Base-by-base conservation (phyloP, 1,139 yeast genomes). In the Taphrina wiesneri region DNA sequence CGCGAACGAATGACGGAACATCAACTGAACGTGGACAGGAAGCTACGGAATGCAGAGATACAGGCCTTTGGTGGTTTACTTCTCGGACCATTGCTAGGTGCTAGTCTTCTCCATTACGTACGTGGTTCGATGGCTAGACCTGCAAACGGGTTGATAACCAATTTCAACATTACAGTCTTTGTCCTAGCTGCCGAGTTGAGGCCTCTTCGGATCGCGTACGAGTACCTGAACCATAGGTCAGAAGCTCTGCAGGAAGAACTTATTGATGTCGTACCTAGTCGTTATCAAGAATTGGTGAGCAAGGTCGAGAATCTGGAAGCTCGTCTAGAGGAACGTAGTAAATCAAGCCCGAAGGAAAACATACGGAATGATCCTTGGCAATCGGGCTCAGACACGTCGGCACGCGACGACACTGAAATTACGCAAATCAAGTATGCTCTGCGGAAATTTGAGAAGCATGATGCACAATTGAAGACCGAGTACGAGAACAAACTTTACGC, bases 151-250 rank as follows among this genome's bases (percentile, higher is more conserved):
- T 60, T 68, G 7, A 59, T 69, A 26, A 65, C 68, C 46, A 68
- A 68, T 36, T 69, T 67, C 59, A 69, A 69, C 54, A 68, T 69
- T 17, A 67, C 70, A 21, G 56, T 69, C 39, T 69, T 68, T 46
- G 69, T 68, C 25, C 51, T 68, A 23, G 64, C 70, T 3, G 67
- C 70, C 9, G 66, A 63, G 26, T 19, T 63, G 51, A 30, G 63
- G 39, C 66, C 66, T 13, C 36, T 62, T 9, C 53, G 52, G 49
- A 60, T 60, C 28, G 57, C 57, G 21, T 53, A 39, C 32, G 41
- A 41, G 6, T 60, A 39, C 26, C 57, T 60, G 19, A 51, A 30
- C 19, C 13, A 41, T 3, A 49, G 64, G 19, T 60, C 64, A 9
- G 64, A 60, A n/a, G 41, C n/a, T 21, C 52, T 60, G 21, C 64